These are phyloP conservation scores for Annona squamosa DNA, from an alignment of 164 flowering plant species.

Conservation along the genomic window DNA sequence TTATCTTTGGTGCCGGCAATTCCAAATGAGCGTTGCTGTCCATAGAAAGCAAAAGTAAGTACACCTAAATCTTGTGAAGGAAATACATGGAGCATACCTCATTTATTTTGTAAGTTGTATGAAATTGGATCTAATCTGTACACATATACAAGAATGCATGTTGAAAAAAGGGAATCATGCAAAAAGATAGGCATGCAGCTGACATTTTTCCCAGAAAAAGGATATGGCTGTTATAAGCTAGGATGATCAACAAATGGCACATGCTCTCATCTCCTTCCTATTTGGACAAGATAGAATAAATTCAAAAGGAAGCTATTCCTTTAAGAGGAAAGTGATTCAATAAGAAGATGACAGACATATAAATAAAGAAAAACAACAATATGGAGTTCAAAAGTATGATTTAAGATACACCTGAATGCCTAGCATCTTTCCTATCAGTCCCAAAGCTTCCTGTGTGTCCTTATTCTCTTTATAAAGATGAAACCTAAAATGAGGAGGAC, in stretches of 20 bases:
- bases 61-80: too few relatives aligned
- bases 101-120: too few relatives aligned
- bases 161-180: too few relatives aligned
- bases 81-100: too few relatives aligned
- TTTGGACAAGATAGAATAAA: background rate
- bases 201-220: background rate
- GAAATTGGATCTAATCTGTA: too few relatives aligned
- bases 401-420: conserved; percentile 66
- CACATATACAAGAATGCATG: too few relatives aligned
- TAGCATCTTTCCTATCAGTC: conserved; percentile 91
- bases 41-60: background rate
- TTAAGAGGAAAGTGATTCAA: background rate
- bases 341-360: background rate
- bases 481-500: conserved; percentile 47
- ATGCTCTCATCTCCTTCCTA: background rate
- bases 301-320: background rate
- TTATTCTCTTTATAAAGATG: conserved; percentile 96
- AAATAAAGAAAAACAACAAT: background rate
- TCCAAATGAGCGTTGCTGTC: conserved; percentile 90
- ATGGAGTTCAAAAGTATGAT: background rate
- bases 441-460: conserved; percentile 92
- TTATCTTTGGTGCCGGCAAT: conserved; percentile 97
- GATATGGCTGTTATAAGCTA: background rate
- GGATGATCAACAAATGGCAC: background rate
- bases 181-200: too few relatives aligned